Evolutionary conservation across 352 stramenopile species (phyloP).

Genomic region (Peronosclerospora sorghi): DNA sequence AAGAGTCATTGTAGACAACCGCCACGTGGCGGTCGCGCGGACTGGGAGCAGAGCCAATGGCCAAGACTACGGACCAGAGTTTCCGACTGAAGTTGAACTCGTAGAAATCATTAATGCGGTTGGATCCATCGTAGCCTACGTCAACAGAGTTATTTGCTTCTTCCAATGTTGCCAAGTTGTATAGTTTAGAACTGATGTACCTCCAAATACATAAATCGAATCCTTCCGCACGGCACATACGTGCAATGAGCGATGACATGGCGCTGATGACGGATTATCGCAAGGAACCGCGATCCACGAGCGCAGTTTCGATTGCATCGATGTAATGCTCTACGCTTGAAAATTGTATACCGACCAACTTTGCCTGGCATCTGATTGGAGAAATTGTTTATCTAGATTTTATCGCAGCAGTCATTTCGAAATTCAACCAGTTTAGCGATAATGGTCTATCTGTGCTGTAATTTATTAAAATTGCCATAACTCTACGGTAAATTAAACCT

Average conservation of each 20-base stretch:
- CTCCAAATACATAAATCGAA: constrained; percentile 89
- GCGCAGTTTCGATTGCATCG: constrained; percentile 33
- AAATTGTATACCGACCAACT: not conserved
- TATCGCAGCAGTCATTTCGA: constrained; percentile 5
- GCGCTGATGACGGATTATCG: constrained; percentile 70
- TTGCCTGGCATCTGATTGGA: not conserved
- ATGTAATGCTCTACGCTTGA: not conserved
- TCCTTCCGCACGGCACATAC: constrained; percentile 85
- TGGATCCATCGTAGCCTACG: constrained; percentile 86
- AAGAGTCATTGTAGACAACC: constrained; percentile 87
- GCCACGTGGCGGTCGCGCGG: constrained; percentile 91
- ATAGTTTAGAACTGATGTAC: constrained; percentile 12
- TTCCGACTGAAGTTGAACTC: constrained; percentile 86
- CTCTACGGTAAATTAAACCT: too few relatives aligned
- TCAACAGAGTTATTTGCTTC: not conserved
- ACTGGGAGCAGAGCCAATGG: constrained; percentile 60
- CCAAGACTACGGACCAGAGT: constrained; percentile 59
- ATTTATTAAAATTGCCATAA: too few relatives aligned
- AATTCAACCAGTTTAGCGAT: constrained; percentile 2
- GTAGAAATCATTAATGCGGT: constrained; percentile 91
- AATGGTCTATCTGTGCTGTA: constrained; percentile 9
- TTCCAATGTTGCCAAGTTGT: not conserved
- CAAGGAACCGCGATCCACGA: constrained; percentile 68
- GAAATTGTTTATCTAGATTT: constrained; percentile 1
- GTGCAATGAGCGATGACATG: constrained; percentile 90